phyloP scores from a whole-genome alignment of 371 early-diverging fungal genomes.

The Mucor irregularis region DNA sequence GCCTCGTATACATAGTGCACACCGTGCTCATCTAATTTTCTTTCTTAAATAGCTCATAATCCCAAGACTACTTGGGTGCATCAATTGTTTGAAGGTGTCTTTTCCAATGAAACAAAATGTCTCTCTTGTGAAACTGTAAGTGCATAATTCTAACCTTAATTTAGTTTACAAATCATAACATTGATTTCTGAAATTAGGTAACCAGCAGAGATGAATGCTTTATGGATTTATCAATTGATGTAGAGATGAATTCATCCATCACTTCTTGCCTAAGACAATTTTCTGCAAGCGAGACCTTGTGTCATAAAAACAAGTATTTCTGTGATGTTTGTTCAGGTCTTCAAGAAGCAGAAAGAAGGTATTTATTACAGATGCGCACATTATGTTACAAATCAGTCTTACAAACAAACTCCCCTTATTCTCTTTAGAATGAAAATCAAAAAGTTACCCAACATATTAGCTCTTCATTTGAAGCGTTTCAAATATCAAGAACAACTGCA shows the following conservation, averaged over 20 bases:
- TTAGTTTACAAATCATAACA: neutral
- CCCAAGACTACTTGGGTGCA: constrained; percentile 87
- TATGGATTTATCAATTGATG: constrained; percentile 94
- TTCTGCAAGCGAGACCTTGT: constrained; percentile 90
- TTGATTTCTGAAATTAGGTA: constrained; percentile 47
- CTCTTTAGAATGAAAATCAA: constrained; percentile 91
- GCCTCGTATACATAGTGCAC: no score
- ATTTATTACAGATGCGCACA: neutral
- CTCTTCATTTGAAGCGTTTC: constrained; percentile 95
- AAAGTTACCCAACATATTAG: constrained; percentile 89
- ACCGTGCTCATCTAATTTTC: no score
- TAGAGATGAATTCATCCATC: constrained; percentile 93
- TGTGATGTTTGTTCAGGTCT: constrained; percentile 93
- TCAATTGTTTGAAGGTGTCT: constrained; percentile 90
- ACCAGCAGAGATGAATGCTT: constrained; percentile 94
- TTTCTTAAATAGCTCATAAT: no score
- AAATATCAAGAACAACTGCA: constrained; percentile 93
- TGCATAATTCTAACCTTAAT: neutral
- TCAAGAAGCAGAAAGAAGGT: constrained; percentile 95
- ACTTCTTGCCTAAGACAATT: constrained; percentile 91
- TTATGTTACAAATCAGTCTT: neutral
- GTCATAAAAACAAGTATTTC: constrained; percentile 95
- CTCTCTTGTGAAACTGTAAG: constrained; percentile 91
- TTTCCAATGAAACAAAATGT: constrained; percentile 96
- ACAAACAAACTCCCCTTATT: neutral